Percentiles rank a stretch among this genome's conserved stretches.
Conservation (phyloP, 2,329 filamentous ascomycete genomes). For the Immersiporthe knoxdaviesiana region DNA sequence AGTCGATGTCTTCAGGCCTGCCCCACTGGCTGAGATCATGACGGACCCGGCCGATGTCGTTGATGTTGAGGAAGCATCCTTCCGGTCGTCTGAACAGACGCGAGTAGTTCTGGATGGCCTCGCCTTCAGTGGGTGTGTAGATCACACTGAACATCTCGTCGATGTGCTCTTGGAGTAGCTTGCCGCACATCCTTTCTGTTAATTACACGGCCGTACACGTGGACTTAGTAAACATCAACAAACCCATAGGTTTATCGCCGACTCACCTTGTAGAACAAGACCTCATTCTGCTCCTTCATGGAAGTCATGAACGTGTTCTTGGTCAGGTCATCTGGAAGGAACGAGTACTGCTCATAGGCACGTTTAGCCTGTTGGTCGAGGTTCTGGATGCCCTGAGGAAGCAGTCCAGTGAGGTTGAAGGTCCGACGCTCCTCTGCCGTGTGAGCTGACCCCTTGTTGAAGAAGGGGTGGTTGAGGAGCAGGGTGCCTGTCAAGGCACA, state of each 20-base stretch:
- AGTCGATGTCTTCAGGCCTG: slow-evolving; percentile 74
- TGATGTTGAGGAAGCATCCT: slow-evolving; percentile 79
- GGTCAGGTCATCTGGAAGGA: slow-evolving; percentile 64
- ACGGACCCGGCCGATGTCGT: slow-evolving; percentile 67
- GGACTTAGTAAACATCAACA: background rate
- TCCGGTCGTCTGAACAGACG: slow-evolving; percentile 76
- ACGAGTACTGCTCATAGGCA: slow-evolving; percentile 79
- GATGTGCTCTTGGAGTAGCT: slow-evolving; percentile 76
- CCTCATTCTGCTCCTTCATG: slow-evolving; percentile 82
- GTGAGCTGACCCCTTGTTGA: slow-evolving; percentile 87
- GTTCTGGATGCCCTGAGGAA: slow-evolving; percentile 73
- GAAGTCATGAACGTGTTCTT: slow-evolving; percentile 90
- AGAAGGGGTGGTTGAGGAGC: slow-evolving; percentile 66
- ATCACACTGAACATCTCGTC: slow-evolving; percentile 91
- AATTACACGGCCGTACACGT: accelerated
- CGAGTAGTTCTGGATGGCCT: slow-evolving; percentile 85
- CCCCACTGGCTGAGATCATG: slow-evolving; percentile 71
- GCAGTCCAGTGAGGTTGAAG: slow-evolving; percentile 73
- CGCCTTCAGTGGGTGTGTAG: slow-evolving; percentile 88
- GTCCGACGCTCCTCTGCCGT: slow-evolving; percentile 66
- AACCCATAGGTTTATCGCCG: background rate
- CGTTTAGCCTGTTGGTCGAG: slow-evolving; percentile 76
- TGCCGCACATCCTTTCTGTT: slow-evolving; percentile 8
- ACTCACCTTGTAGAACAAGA: slow-evolving; percentile 74
- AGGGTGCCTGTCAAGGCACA: slow-evolving; percentile 55